phyloP scores from a whole-genome alignment of 176 grass and related monocot species.

The Paspalum notatum region DNA sequence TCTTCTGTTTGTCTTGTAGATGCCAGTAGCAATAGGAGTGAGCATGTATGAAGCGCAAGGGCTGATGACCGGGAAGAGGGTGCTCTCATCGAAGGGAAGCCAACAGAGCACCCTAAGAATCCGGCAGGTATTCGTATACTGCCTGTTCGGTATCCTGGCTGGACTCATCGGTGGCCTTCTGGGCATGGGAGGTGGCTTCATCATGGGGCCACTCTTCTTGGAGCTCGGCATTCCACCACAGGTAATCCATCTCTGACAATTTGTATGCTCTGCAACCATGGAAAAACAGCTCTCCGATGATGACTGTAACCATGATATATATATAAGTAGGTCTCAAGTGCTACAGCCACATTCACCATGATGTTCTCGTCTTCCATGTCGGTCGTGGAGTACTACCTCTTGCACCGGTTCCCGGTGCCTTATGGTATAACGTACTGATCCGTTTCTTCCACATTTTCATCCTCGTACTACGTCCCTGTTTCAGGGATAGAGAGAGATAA shows the following conservation, averaged over 20 bases:
- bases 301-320: neutral
- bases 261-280: neutral
- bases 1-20: conserved; percentile 17
- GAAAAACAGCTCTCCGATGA: neutral
- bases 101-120: conserved; percentile 41
- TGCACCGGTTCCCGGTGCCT: conserved; percentile 66
- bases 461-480: neutral
- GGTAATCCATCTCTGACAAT: conserved; percentile 10
- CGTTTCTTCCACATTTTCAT: neutral
- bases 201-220: conserved; percentile 81
- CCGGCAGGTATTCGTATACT: conserved; percentile 58
- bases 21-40: conserved; percentile 66
- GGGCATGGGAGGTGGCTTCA: conserved; percentile 82
- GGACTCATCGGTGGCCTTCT: conserved; percentile 74
- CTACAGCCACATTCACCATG: conserved; percentile 86
- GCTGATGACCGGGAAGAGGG: conserved; percentile 61
- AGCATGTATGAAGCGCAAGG: conserved; percentile 58
- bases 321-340: conserved; percentile 66
- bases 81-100: conserved; percentile 58
- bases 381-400: conserved; percentile 75
- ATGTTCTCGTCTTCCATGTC: conserved; percentile 93
- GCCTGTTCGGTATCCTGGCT: conserved; percentile 51
- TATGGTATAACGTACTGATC: conserved; percentile 47
- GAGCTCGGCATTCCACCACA: conserved; percentile 83
- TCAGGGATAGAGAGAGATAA: neutral